Base-by-base conservation (phyloP, 2,329 filamentous ascomycete species). In the Microthyrium microscopicum region DNA sequence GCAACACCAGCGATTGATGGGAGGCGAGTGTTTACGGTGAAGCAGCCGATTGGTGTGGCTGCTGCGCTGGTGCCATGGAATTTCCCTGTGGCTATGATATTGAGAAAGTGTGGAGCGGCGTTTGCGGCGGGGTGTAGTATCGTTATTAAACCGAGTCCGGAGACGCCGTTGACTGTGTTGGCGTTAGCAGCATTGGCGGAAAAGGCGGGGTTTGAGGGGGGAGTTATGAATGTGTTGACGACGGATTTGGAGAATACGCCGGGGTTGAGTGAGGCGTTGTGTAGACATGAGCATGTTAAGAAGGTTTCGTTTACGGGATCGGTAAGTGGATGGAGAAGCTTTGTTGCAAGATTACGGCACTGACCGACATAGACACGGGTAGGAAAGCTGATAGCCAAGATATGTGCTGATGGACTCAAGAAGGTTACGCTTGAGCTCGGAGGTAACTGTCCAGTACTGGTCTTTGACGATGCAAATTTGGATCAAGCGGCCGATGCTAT, bases 31-130 rank as follows among this genome's bases (percentile, higher is more conserved):
- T 68, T 85, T 39, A 77, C 74, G 0, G 66, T 84, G 43, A 85
- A 85, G 57, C 76, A 81, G 51, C 76, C 76, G 1, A 64, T 80
- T 38, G 77, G 77, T 35, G 73, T 79, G 8, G 63, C 68, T 0
- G 75, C 66, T 0, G 76, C 75, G 0, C 55, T 82, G 12, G 74
- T 80, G 2, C 76, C 77, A 4, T 81, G 76, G 76, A 78, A 81
- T 44, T 79, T 78, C 41, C 73, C 73, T 0, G 61, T 77, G 32
- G 73, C 72, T 12, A 64, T 81, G 70, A 64, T 79, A 5, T 50
- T 79, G 33, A 61, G 77, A 20, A 82, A 81, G 48, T 73, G 67
- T 2, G 64, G 68, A 30, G 72, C 75, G 5, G 76, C 76, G 1
- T 53, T 81, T 25, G 77, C 77, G 2, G 76, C 76, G 3, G 77